These are phyloP conservation scores for Metschnikowia gelsemii DNA, from an alignment of 805 yeast genomes.

Conservation along the genomic window DNA sequence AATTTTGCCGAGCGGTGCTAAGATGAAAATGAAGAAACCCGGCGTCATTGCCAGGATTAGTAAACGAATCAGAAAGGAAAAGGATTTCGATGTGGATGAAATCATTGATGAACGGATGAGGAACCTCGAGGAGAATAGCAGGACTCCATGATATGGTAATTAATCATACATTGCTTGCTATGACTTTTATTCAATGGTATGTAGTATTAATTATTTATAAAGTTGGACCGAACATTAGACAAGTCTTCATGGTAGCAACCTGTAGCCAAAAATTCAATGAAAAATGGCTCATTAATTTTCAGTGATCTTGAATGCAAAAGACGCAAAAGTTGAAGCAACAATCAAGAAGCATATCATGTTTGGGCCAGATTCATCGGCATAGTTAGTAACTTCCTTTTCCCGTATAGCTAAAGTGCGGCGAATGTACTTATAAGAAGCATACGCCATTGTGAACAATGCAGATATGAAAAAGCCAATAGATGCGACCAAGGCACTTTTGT, in stretches of 20 bases:
- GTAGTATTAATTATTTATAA: neutral
- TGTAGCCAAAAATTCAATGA: neutral
- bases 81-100: conserved; percentile 47
- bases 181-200: no score
- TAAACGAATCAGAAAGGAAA: conserved; percentile 38
- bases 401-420: conserved; percentile 84
- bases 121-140: conserved; percentile 2
- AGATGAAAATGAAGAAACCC: conserved; percentile 42
- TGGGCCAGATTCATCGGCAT: conserved; percentile 89
- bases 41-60: conserved; percentile 30
- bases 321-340: conserved; percentile 62
- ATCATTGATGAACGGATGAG: conserved; percentile 51
- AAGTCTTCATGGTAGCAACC: neutral
- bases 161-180: no score
- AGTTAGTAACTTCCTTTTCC: conserved; percentile 74
- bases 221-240: neutral
- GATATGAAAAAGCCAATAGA: conserved; percentile 84
- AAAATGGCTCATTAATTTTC: conserved; percentile 22
- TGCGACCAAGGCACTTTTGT: conserved; percentile 64
- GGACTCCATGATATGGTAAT: no score
- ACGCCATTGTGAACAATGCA: conserved; percentile 68
- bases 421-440: conserved; percentile 71
- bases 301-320: conserved; percentile 53
- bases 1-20: conserved; percentile 72
- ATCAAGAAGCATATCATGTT: conserved; percentile 74